Evolutionary conservation across 306 rosid species (phyloP).

Genomic region (Quercus suber): DNA sequence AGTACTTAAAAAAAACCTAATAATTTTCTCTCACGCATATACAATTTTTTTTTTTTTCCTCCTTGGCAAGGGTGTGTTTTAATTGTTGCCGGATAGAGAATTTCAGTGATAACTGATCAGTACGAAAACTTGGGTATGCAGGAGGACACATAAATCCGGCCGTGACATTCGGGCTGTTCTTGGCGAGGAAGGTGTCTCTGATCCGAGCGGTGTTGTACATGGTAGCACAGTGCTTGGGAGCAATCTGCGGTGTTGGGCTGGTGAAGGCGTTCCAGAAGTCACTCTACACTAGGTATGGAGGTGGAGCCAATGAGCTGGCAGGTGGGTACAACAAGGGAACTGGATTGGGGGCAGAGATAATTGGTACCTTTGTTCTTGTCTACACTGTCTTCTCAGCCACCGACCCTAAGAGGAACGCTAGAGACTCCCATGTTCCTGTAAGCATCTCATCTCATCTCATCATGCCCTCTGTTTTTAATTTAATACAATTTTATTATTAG

Average conservation of each 20-base stretch:
- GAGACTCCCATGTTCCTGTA: constrained; percentile 98
- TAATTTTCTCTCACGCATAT: too few relatives aligned
- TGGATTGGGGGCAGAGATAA: constrained; percentile 90
- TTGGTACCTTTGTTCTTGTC: constrained; percentile 93
- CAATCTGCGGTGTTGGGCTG: constrained; percentile 70
- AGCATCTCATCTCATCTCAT: constrained; percentile 11
- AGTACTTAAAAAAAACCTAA: too few relatives aligned
- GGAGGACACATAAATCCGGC: constrained; percentile 98
- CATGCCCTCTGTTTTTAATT: not conserved
- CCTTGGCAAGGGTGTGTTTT: not conserved
- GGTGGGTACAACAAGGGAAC: constrained; percentile 65
- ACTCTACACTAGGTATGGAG: constrained; percentile 39
- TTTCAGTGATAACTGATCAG: not conserved
- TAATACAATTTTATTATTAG: not conserved
- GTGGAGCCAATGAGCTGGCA: constrained; percentile 55
- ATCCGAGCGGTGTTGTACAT: constrained; percentile 71
- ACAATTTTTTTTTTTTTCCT: not conserved
- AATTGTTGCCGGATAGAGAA: not conserved
- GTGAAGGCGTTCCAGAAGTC: constrained; percentile 78
- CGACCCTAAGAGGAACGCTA: constrained; percentile 84
- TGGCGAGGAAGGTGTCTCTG: constrained; percentile 76
- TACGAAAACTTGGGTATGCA: not conserved
- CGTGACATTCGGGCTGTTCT: constrained; percentile 75
- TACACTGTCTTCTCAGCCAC: constrained; percentile 98
- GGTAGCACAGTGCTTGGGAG: constrained; percentile 70